These are phyloP conservation scores for Aspergillus udagawae DNA, from an alignment of 2,329 filamentous ascomycete species.

Conservation along the genomic window DNA sequence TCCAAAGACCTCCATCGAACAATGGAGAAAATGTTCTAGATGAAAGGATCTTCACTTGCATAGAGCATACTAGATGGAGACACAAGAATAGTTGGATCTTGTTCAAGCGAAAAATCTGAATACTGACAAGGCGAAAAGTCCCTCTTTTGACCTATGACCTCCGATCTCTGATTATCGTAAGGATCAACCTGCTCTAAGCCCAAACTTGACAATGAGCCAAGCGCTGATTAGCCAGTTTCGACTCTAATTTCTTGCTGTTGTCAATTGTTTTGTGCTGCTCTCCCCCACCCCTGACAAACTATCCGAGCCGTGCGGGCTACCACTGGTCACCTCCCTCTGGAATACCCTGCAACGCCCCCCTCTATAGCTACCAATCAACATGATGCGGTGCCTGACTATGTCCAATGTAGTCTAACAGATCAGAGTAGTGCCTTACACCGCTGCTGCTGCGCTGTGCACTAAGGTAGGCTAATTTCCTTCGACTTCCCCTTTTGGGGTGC, in stretches of 20 bases:
- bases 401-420: background rate
- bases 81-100: background rate
- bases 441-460: background rate
- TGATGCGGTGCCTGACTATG: conserved; percentile 10
- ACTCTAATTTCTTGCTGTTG: conserved; percentile 4
- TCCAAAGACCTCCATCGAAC: background rate
- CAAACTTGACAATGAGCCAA: background rate
- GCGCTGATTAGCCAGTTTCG: conserved; percentile 6
- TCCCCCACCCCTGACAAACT: conserved; percentile 1
- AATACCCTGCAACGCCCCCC: background rate
- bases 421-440: background rate
- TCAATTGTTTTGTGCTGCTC: background rate
- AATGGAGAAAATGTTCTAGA: background rate
- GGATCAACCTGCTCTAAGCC: background rate
- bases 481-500: background rate
- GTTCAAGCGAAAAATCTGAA: background rate
- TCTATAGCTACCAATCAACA: conserved; percentile 3
- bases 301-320: conserved; percentile 12
- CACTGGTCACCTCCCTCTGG: conserved; percentile 5
- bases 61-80: background rate
- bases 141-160: background rate
- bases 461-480: background rate
- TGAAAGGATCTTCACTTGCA: background rate
- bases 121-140: background rate
- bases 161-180: background rate